These are phyloP conservation scores for Chrysoporthe deuterocubensis DNA, from an alignment of 2,329 filamentous ascomycete species.

Conservation along the genomic window DNA sequence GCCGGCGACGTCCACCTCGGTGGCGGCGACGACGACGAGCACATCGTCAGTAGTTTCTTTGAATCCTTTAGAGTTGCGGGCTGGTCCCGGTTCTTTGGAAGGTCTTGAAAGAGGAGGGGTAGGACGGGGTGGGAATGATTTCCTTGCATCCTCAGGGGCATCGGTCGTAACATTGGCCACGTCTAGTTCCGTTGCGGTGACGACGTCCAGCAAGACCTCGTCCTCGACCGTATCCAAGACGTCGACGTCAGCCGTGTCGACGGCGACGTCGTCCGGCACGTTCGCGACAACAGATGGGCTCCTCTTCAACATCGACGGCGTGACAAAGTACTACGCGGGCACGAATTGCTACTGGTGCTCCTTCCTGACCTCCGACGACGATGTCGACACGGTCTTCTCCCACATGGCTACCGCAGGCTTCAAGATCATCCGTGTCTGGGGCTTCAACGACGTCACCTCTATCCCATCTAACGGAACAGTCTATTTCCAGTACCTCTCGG, in stretches of 20 bases:
- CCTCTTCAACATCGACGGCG: slow-evolving; percentile 47
- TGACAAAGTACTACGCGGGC: slow-evolving; percentile 51
- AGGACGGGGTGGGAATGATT: neutral
- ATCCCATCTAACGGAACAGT: slow-evolving; percentile 41
- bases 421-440: slow-evolving; percentile 64
- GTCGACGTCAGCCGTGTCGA: slow-evolving; percentile 12
- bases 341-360: slow-evolving; percentile 59
- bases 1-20: slow-evolving; percentile 18
- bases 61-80: slow-evolving; percentile 20
- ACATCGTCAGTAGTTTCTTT: slow-evolving; percentile 25
- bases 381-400: slow-evolving; percentile 46
- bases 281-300: slow-evolving; percentile 36
- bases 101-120: neutral
- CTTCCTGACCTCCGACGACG: slow-evolving; percentile 49
- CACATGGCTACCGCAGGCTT: slow-evolving; percentile 42
- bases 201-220: slow-evolving; percentile 15
- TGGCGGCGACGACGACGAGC: slow-evolving; percentile 20
- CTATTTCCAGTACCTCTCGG: slow-evolving; percentile 58
- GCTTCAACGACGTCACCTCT: slow-evolving; percentile 61
- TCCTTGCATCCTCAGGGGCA: slow-evolving; percentile 1
- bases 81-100: slow-evolving; percentile 17
- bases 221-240: slow-evolving; percentile 19
- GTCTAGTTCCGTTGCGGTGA: slow-evolving; percentile 9
- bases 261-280: slow-evolving; percentile 24
- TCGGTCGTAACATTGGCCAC: slow-evolving; percentile 6